Evolutionary conservation across 768 basidiomycete genomes (phyloP).

Genomic region (Hirschioporus abietinus): DNA sequence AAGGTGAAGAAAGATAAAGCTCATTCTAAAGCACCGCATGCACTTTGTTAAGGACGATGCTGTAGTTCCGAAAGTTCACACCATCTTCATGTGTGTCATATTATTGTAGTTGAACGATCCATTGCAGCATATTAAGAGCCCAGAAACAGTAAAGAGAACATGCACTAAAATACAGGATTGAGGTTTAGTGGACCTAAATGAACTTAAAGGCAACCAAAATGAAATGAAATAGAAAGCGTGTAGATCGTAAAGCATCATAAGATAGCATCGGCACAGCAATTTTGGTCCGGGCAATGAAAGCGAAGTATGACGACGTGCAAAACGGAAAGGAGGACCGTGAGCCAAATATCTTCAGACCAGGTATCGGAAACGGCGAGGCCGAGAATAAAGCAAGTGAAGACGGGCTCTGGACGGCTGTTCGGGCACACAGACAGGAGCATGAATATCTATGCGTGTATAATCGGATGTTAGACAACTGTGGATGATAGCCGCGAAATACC

Average conservation of each 20-base stretch:
- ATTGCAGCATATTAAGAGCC: conserved; percentile 6
- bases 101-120: background rate
- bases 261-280: background rate
- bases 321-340: conserved; percentile 33
- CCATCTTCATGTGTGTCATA: background rate
- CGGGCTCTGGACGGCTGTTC: conserved; percentile 16
- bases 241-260: background rate
- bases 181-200: too few species aligned
- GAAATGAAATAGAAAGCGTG: too few species aligned
- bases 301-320: conserved; percentile 32
- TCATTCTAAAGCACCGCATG: too few species aligned
- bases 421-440: conserved; percentile 23
- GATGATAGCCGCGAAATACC: background rate
- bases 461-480: conserved; percentile 23
- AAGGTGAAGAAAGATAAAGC: too few species aligned
- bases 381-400: conserved; percentile 24
- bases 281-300: conserved; percentile 8
- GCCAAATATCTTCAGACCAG: conserved; percentile 33
- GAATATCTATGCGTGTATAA: conserved; percentile 20
- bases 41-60: too few species aligned
- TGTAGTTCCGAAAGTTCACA: background rate
- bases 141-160: background rate
- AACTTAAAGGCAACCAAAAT: too few species aligned
- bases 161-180: background rate
- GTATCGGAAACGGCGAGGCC: conserved; percentile 40